Evolutionary conservation across 257 asterid genomes (phyloP).

Genomic region (Rhazya stricta): DNA sequence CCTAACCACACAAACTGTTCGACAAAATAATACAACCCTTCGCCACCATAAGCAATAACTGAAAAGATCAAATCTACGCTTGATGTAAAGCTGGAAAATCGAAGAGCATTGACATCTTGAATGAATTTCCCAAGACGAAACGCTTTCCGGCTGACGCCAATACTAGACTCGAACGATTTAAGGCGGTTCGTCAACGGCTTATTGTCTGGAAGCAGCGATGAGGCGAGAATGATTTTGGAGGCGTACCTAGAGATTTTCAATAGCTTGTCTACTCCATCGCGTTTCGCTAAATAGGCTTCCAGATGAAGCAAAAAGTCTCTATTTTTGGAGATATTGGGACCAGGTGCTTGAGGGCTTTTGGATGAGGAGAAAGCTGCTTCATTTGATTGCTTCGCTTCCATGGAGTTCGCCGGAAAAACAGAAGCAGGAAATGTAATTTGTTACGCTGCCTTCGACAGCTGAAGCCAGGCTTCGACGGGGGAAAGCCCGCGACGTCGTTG

Average conservation of each 20-base stretch:
- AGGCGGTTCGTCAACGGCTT: conserved; percentile 44
- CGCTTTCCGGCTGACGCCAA: conserved; percentile 87
- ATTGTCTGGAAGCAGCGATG: conserved; percentile 36
- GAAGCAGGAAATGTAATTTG: neutral
- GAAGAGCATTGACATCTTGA: conserved; percentile 77
- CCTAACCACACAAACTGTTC: conserved; percentile 88
- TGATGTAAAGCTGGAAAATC: conserved; percentile 26
- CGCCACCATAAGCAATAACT: conserved; percentile 67
- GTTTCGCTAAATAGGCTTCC: conserved; percentile 73
- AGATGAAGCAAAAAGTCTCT: conserved; percentile 63
- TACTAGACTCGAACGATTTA: conserved; percentile 75
- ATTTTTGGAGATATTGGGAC: conserved; percentile 17
- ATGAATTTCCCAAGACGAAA: conserved; percentile 87
- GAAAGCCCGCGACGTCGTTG: no score
- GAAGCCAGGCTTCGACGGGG: neutral
- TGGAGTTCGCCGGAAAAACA: conserved; percentile 4
- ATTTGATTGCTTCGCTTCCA: conserved; percentile 14
- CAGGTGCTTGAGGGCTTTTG: conserved; percentile 9
- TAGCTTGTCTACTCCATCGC: conserved; percentile 90
- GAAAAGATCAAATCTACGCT: conserved; percentile 29
- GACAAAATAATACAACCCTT: conserved; percentile 73
- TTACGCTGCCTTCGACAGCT: neutral
- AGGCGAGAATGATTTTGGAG: conserved; percentile 62
- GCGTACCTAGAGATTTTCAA: conserved; percentile 89
- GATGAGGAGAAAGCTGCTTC: neutral